Evolutionary conservation across 2,329 filamentous ascomycete species (phyloP), one percentile per base, ranked within the genome.

Genomic region (Chaetomiaceae sp.): DNA sequence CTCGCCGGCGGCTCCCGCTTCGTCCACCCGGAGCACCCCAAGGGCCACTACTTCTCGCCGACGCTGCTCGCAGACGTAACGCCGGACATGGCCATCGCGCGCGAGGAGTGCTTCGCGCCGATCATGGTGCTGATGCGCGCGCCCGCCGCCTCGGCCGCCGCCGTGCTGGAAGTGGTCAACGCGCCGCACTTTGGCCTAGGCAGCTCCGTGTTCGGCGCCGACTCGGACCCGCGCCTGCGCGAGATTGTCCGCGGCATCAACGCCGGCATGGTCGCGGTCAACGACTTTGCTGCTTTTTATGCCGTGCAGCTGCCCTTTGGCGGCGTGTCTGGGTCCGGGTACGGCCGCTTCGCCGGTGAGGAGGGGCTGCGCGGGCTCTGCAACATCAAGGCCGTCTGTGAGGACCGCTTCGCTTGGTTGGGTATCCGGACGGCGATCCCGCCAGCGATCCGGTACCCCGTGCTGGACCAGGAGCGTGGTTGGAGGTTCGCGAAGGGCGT

Each of bases 261-360:
- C 52, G 82, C 86, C 0, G 93, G 93, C 36, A 96, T 95, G 86
- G 87, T 97, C 0, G 82, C 88, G 19, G 79, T 98, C 56, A 98
- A 98, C 64, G 93, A 98, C 69, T 98, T 98, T 61, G 93, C 84
- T 17, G 84, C 82, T 22, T 96, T 83, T 65, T 98, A 98, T 62
- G 88, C 91, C 42, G 90, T 95, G 7, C 89, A 95, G 67, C 70
- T 98, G 32, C 93, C 93, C 0, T 98, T 98, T 66, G 93, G 93
- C 30, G 93, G 90, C 44, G 81, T 87, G n/a, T 81, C 79, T 48
- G 91, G 89, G 1, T 94, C 86, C 19, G 93, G 87, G 0, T 97
- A 97, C 64, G 93, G 93, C 1, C 77, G 91, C 3, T 98, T 98
- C 67, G 91, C 88, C 0, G 93, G 89, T 19, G 83, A 86, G 55